Percentiles rank a stretch among this genome's conserved stretches.
phyloP scores from a whole-genome alignment of 495 filamentous ascomycete species.

The Filosporella fistucella region DNA sequence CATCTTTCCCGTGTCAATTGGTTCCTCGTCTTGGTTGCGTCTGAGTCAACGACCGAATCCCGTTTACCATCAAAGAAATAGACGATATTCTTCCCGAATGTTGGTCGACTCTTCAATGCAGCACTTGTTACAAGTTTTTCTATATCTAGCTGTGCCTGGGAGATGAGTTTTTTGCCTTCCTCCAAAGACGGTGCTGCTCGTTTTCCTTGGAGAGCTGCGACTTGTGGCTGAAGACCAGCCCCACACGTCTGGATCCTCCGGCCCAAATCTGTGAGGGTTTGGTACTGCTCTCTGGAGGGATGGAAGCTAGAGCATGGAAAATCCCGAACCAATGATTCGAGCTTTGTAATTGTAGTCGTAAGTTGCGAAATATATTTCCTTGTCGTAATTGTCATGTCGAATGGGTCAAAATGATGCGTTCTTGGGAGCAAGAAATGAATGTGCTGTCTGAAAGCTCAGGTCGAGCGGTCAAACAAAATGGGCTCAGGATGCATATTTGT shows the following conservation, averaged over 20 bases:
- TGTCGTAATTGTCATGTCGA: conserved; percentile 5
- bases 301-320: conserved; percentile 7
- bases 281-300: conserved; percentile 8
- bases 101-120: conserved; percentile 8
- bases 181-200: conserved; percentile 10
- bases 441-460: too few relatives aligned
- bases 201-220: conserved; percentile 10
- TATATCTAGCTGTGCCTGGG: conserved; percentile 8
- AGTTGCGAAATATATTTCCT: conserved; percentile 13
- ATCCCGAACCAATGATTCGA: conserved; percentile 12
- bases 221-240: conserved; percentile 7
- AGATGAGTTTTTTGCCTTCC: conserved; percentile 12
- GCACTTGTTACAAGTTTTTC: conserved; percentile 8
- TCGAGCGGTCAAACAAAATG: too few relatives aligned
- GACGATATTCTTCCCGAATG: conserved; percentile 13
- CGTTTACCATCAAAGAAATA: conserved; percentile 11
- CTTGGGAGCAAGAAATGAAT: too few relatives aligned
- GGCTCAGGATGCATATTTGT: too few relatives aligned
- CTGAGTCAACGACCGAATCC: conserved; percentile 13
- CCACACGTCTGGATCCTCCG: conserved; percentile 4
- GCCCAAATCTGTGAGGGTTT: not conserved
- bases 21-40: conserved; percentile 11
- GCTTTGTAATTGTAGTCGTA: conserved; percentile 7
- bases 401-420: not conserved
- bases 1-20: conserved; percentile 11